These are phyloP conservation scores for Fragosphaeria purpurea DNA, from an alignment of 2,329 filamentous ascomycete genomes.

Conservation along the genomic window DNA sequence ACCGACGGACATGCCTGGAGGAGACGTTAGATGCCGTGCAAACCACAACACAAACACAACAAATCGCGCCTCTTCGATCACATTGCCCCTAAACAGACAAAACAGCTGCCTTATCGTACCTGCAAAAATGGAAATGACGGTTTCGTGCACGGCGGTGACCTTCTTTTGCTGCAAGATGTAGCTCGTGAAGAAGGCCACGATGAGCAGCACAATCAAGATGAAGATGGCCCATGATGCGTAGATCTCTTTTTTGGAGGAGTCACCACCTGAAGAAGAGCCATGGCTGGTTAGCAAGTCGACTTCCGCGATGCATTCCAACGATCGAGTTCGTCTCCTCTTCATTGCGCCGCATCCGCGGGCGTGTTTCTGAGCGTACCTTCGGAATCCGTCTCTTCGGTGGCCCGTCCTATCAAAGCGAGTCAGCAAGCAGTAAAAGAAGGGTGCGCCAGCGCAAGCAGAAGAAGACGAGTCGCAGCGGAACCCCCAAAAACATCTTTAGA, in stretches of 20 bases:
- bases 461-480: no score
- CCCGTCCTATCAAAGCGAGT: conserved; percentile 25
- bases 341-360: no score
- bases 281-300: conserved; percentile 9
- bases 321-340: no score
- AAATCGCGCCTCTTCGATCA: no score
- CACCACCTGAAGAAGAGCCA: conserved; percentile 40
- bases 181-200: conserved; percentile 90
- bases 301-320: no score
- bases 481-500: not conserved
- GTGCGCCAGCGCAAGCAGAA: no score
- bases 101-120: conserved; percentile 38
- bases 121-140: conserved; percentile 94
- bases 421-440: not conserved
- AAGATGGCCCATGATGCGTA: conserved; percentile 95
- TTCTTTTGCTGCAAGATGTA: conserved; percentile 95
- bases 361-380: conserved; percentile 27
- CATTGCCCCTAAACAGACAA: not conserved
- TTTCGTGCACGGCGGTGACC: conserved; percentile 96
- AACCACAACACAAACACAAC: not conserved
- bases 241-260: conserved; percentile 86
- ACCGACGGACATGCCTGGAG: conserved; percentile 86
- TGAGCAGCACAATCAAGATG: conserved; percentile 89
- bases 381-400: conserved; percentile 35
- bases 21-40: not conserved